Evolutionary conservation across 2,329 filamentous ascomycete species (phyloP).

Genomic region (Sarocladium kiliense): DNA sequence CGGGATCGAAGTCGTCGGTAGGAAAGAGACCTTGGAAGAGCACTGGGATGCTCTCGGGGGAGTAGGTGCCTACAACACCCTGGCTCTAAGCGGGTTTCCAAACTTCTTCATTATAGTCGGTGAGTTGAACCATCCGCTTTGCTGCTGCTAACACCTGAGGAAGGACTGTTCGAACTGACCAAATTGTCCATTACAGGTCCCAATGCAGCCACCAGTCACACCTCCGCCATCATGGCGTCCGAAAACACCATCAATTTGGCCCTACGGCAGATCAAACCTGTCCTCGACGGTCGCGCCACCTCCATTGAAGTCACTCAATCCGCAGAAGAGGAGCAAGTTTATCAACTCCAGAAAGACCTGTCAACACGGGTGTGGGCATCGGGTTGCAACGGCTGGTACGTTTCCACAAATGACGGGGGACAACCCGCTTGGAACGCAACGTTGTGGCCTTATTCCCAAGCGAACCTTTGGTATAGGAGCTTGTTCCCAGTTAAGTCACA

Average conservation of each 20-base stretch:
- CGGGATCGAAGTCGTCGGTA: constrained; percentile 47
- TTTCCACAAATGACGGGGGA: constrained; percentile 17
- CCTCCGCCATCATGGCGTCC: constrained; percentile 51
- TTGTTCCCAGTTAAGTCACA: constrained; percentile 29
- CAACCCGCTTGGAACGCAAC: constrained; percentile 26
- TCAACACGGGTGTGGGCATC: constrained; percentile 28
- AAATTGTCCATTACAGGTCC: constrained; percentile 40
- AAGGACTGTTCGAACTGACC: too few species aligned
- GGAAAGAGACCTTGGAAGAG: constrained; percentile 42
- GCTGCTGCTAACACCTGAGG: too few species aligned
- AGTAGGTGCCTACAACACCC: constrained; percentile 55
- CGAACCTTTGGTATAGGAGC: constrained; percentile 29
- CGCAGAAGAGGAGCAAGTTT: constrained; percentile 28
- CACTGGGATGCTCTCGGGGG: constrained; percentile 57
- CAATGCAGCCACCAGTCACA: constrained; percentile 59
- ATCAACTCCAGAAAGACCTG: constrained; percentile 26
- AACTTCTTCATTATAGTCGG: constrained; percentile 61
- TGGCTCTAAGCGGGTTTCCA: constrained; percentile 54
- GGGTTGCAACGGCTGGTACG: constrained; percentile 34
- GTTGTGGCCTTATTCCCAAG: constrained; percentile 30
- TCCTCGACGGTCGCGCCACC: constrained; percentile 28
- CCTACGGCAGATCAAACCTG: constrained; percentile 50
- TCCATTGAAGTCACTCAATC: constrained; percentile 25
- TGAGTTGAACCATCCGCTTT: too few species aligned
- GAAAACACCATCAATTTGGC: constrained; percentile 59